These are phyloP conservation scores for Pseudonitzschia pungens DNA, from an alignment of 108 stramenopile species.

Conservation along the genomic window DNA sequence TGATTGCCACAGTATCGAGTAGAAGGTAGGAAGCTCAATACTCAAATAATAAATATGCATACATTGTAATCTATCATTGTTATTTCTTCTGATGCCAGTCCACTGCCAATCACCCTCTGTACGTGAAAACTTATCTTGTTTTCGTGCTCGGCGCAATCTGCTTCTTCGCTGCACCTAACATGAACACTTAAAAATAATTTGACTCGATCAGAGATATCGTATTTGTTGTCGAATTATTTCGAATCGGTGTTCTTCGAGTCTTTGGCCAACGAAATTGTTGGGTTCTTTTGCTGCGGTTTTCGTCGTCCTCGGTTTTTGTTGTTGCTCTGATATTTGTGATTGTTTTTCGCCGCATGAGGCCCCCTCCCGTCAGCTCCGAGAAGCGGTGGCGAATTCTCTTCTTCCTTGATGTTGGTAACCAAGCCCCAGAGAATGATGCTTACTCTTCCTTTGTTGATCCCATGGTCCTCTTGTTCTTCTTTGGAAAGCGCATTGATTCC, in stretches of 20 bases:
- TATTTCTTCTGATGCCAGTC: too few relatives aligned
- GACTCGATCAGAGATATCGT: too few relatives aligned
- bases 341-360: constrained; percentile 50
- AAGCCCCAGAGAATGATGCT: constrained; percentile 85
- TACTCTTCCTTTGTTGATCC: constrained; percentile 68
- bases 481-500: constrained; percentile 74
- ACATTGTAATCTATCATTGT: too few relatives aligned
- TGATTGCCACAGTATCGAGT: too few relatives aligned
- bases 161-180: too few relatives aligned
- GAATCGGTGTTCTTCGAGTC: neutral
- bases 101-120: too few relatives aligned
- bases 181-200: too few relatives aligned
- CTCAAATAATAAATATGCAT: too few relatives aligned
- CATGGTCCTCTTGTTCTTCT: constrained; percentile 49
- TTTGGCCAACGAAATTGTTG: neutral
- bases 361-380: constrained; percentile 74
- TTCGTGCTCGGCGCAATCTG: too few relatives aligned
- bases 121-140: too few relatives aligned
- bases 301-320: constrained; percentile 7
- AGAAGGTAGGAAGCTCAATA: too few relatives aligned
- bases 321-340: constrained; percentile 6
- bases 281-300: neutral
- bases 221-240: neutral
- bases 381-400: constrained; percentile 73
- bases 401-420: constrained; percentile 61